Percentiles rank a stretch among this genome's conserved stretches.
These are phyloP conservation scores for Mikania micrantha DNA, from an alignment of 129 eudicot genomes.

Conservation along the genomic window DNA sequence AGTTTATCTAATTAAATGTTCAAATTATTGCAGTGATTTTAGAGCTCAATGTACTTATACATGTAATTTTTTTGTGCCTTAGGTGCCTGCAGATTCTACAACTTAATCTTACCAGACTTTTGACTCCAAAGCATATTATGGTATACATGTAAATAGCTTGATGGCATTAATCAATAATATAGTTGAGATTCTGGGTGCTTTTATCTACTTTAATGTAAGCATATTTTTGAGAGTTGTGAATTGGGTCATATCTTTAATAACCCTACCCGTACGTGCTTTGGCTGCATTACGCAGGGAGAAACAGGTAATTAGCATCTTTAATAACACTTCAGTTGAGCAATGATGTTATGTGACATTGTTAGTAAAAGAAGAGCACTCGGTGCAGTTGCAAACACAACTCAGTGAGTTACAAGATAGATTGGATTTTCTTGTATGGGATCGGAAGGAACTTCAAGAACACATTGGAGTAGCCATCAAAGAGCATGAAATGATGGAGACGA, in stretches of 20 bases:
- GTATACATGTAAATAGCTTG: conserved; percentile 11
- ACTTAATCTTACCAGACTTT: not conserved
- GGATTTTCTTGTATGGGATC: conserved; percentile 50
- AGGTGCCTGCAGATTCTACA: conserved; percentile 4
- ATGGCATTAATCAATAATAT: not conserved
- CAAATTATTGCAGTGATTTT: not conserved
- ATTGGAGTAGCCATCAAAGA: conserved; percentile 40
- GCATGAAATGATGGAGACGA: conserved; percentile 45
- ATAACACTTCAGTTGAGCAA: not conserved
- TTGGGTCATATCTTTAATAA: conserved; percentile 36
- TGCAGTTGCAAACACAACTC: conserved; percentile 55
- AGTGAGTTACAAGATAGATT: conserved; percentile 45
- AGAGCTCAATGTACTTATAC: not conserved
- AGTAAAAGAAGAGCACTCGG: not conserved
- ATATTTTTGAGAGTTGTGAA: conserved; percentile 45
- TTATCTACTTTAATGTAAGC: conserved; percentile 35
- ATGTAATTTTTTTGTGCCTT: not conserved
- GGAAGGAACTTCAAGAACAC: conserved; percentile 52
- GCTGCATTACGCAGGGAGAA: conserved; percentile 56
- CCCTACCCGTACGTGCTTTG: conserved; percentile 59
- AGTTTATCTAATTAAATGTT: not conserved
- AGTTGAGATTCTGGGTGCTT: conserved; percentile 44
- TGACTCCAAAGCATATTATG: not conserved
- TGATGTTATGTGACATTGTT: not conserved
- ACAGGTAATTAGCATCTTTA: conserved; percentile 36